Percentiles rank a stretch among this genome's conserved stretches.
These are phyloP conservation scores for Coriolopsis trogii DNA, from an alignment of 1,284 basidiomycete species.

Conservation along the genomic window DNA sequence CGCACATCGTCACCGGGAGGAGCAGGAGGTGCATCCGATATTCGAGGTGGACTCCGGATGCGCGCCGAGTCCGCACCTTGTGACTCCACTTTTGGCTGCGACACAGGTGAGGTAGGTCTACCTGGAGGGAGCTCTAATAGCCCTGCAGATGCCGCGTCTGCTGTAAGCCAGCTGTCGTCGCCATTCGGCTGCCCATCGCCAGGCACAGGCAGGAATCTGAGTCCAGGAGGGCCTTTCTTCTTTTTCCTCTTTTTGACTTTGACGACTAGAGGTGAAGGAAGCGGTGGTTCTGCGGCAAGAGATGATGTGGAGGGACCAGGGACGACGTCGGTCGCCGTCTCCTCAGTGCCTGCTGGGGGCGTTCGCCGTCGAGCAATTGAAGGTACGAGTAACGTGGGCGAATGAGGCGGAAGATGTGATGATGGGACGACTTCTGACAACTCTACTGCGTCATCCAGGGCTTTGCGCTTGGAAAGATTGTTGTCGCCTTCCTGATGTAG, in stretches of 20 bases:
- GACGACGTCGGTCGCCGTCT: too few species aligned
- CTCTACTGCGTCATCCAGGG: not conserved
- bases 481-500: too few species aligned
- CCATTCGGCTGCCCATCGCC: not conserved
- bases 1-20: too few species aligned
- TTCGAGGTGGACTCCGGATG: too few species aligned
- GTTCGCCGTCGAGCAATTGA: conserved; percentile 8
- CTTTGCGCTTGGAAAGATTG: too few species aligned
- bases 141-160: too few species aligned
- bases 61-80: too few species aligned
- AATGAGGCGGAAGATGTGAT: not conserved
- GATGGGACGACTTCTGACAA: too few species aligned
- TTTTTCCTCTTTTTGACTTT: conserved; percentile 12
- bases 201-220: conserved; percentile 11
- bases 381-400: conserved; percentile 1
- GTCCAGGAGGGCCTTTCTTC: conserved; percentile 13
- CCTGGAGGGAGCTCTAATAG: too few species aligned
- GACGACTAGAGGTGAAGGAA: conserved; percentile 13
- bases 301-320: not conserved
- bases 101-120: too few species aligned
- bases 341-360: not conserved
- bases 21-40: too few species aligned
- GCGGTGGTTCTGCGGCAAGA: not conserved
- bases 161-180: not conserved
- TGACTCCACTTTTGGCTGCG: too few species aligned